Conservation (phyloP, 139 green algal species). For the Raphidocelis subcapitata region DNA sequence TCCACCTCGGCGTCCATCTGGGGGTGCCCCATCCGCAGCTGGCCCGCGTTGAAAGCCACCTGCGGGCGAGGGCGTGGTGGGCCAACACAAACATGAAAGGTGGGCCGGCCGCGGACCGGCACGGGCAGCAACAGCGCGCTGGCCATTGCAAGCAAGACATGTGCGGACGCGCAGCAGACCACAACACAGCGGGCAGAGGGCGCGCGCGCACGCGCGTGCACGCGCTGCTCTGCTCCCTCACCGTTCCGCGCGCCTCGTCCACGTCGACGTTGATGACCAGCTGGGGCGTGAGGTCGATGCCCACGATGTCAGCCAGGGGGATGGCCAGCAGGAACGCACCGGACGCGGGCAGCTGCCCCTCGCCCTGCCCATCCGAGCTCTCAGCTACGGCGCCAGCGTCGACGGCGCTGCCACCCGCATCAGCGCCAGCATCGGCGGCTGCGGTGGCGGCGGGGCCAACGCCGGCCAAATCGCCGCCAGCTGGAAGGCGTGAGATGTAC, state of each 20-base stretch:
- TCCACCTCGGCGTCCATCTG: conserved; percentile 46
- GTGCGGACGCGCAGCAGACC: neutral
- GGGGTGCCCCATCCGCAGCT: conserved; percentile 36
- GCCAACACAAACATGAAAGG: neutral
- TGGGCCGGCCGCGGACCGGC: neutral
- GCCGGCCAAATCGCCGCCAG: neutral
- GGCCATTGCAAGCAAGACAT: neutral
- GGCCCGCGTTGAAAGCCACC: conserved; percentile 40
- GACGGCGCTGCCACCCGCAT: too few relatives aligned
- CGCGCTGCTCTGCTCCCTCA: neutral
- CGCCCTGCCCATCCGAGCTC: neutral
- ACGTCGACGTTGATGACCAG: conserved; percentile 40
- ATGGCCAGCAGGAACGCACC: conserved; percentile 42
- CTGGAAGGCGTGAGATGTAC: conserved; percentile 13
- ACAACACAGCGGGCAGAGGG: neutral
- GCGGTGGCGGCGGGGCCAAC: neutral
- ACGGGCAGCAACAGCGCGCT: neutral
- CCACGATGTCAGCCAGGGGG: conserved; percentile 42
- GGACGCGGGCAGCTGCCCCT: neutral
- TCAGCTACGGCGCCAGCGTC: neutral
- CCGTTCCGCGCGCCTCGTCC: conserved; percentile 31
- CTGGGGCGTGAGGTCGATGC: conserved; percentile 38
- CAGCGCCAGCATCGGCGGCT: neutral
- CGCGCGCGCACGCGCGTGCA: neutral
- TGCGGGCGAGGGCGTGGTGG: neutral